phyloP scores from a whole-genome alignment of 352 stramenopile genomes.

The Globisporangium barbulae region DNA sequence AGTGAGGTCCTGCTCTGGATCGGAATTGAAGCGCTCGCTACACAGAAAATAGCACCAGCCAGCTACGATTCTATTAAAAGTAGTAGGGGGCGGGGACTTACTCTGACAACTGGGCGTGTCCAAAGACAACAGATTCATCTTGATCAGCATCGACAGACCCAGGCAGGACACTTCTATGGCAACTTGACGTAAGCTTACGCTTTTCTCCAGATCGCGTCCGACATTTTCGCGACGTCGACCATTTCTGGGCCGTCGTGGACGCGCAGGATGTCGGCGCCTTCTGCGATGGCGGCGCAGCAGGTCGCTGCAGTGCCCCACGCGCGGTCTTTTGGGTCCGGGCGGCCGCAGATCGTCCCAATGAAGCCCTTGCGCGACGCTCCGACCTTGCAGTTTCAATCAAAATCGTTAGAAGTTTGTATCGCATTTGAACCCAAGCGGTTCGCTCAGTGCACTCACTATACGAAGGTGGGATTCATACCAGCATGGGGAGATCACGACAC shows the following conservation, averaged over 20 bases:
- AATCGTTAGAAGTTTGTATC: not conserved
- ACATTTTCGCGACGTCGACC: constrained; percentile 88
- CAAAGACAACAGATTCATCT: constrained; percentile 2
- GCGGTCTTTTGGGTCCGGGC: constrained; percentile 80
- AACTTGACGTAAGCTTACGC: not conserved
- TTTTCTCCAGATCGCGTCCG: constrained; percentile 88
- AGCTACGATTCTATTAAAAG: constrained; percentile 5
- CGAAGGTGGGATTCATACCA: constrained; percentile 29
- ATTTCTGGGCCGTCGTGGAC: constrained; percentile 95
- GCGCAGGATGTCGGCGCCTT: constrained; percentile 89
- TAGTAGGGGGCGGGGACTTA: not conserved
- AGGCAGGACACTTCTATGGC: not conserved
- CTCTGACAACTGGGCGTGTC: not conserved
- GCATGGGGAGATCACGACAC: constrained; percentile 49
- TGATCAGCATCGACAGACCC: constrained; percentile 5
- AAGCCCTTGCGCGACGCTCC: constrained; percentile 98
- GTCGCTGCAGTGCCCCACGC: constrained; percentile 93
- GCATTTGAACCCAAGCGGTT: not conserved
- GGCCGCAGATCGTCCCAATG: constrained; percentile 91
- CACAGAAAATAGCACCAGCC: constrained; percentile 9
- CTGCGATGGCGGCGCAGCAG: constrained; percentile 75
- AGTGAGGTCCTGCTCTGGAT: not conserved
- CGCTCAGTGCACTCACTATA: not conserved
- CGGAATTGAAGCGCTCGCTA: not conserved
- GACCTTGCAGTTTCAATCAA: constrained; percentile 34